Evolutionary conservation across 768 basidiomycete species (phyloP).

Genomic region (Gymnopilus dilepis): DNA sequence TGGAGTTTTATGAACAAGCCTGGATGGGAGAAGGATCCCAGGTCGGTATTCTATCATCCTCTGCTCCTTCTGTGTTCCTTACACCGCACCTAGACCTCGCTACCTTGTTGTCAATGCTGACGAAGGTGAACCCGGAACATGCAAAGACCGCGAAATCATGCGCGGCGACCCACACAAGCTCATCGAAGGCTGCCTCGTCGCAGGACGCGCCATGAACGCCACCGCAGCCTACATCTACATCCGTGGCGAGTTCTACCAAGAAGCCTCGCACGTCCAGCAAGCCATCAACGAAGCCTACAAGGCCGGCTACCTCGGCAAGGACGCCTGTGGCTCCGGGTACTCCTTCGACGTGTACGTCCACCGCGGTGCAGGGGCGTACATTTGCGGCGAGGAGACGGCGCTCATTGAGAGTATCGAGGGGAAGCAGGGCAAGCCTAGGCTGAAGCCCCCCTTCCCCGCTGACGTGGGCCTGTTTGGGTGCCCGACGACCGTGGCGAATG

Average conservation of each 20-base stretch:
- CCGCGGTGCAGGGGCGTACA: conserved; percentile 97
- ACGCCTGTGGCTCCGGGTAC: conserved; percentile 92
- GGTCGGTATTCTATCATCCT: conserved; percentile 48
- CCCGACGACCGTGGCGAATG: conserved; percentile 96
- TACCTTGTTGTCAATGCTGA: conserved; percentile 98
- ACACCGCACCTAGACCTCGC: conserved; percentile 64
- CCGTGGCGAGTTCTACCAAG: conserved; percentile 97
- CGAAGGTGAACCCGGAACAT: conserved; percentile 98
- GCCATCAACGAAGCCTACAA: conserved; percentile 96
- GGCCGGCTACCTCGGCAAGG: conserved; percentile 84
- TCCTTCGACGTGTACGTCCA: conserved; percentile 98
- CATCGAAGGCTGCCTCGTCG: conserved; percentile 96
- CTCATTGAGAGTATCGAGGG: conserved; percentile 97
- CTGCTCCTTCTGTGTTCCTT: conserved; percentile 8
- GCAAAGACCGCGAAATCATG: conserved; percentile 98
- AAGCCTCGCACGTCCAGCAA: conserved; percentile 91
- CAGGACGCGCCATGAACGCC: conserved; percentile 97
- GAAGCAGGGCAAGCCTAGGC: conserved; percentile 96
- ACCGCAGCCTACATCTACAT: conserved; percentile 99
- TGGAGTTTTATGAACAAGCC: conserved; percentile 99
- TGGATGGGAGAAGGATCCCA: conserved; percentile 93
- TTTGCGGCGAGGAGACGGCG: conserved; percentile 98
- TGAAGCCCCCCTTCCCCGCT: conserved; percentile 99
- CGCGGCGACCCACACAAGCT: conserved; percentile 99
- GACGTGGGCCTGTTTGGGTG: conserved; percentile 98